phyloP scores from a whole-genome alignment of 2,329 filamentous ascomycete species.

The Gliomastix tumulicola region DNA sequence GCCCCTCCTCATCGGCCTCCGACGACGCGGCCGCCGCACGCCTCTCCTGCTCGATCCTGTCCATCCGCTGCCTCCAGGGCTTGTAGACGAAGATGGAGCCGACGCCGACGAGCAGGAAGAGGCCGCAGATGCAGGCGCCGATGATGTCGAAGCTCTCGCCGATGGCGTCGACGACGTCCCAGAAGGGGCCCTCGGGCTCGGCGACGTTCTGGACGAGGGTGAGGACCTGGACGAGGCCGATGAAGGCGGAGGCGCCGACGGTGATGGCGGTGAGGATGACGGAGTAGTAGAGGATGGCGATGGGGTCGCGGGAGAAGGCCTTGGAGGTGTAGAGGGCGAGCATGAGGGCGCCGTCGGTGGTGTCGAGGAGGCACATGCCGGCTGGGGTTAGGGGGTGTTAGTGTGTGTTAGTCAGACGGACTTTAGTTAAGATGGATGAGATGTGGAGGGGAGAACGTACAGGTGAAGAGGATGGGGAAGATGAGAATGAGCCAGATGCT shows the following conservation, averaged over 20 bases:
- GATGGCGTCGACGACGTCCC: slow-evolving; percentile 74
- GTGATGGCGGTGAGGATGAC: slow-evolving; percentile 80
- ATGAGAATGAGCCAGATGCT: slow-evolving; percentile 92
- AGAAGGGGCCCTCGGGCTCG: slow-evolving; percentile 69
- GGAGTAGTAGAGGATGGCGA: slow-evolving; percentile 94
- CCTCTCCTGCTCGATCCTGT: too few relatives aligned
- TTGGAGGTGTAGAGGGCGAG: slow-evolving; percentile 85
- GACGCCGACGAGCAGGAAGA: slow-evolving; percentile 72
- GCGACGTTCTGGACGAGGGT: slow-evolving; percentile 72
- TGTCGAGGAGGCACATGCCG: slow-evolving; percentile 93
- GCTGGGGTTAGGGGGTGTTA: slow-evolving; percentile 44
- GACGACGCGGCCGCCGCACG: too few relatives aligned
- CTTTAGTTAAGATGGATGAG: too few relatives aligned
- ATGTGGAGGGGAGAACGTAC: slow-evolving; percentile 30
- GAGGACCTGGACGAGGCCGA: slow-evolving; percentile 79
- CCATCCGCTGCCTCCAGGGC: slow-evolving; percentile 61
- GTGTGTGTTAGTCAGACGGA: too few relatives aligned
- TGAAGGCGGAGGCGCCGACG: slow-evolving; percentile 75
- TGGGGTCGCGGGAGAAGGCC: slow-evolving; percentile 67
- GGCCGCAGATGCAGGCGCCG: slow-evolving; percentile 77
- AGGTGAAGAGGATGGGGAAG: slow-evolving; percentile 83
- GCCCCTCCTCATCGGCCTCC: too few relatives aligned
- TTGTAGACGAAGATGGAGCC: slow-evolving; percentile 69
- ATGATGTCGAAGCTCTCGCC: slow-evolving; percentile 82
- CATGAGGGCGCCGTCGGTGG: slow-evolving; percentile 89